Base-by-base conservation (phyloP, 352 stramenopile species). In the Phytophthora brassicae region DNA sequence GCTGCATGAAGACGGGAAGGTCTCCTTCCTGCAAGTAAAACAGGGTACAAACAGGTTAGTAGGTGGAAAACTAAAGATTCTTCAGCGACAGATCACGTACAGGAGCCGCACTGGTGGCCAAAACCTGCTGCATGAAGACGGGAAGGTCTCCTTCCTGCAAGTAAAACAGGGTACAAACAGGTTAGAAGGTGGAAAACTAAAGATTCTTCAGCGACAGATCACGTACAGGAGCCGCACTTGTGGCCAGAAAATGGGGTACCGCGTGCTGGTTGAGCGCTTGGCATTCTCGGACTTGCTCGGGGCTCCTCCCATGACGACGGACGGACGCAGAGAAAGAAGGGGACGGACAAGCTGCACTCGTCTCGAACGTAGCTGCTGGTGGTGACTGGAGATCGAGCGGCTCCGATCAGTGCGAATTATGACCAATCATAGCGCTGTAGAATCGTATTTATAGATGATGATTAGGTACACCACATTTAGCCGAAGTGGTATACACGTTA, bases 51-150 rank as follows among this genome's bases (percentile, higher is more conserved):
- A 6, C n/a, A 44, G 38, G 4, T 41, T 44, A 44, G 38, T 24
- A 7, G 2, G 38, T 6, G 17, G 16, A 22, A 17, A n/a, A 20
- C 6, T n/a, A 23, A 7, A 17, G 3, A 2, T 44, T 23, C n/a
- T 44, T 17, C n/a, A 17, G 38, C 38, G 12, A 28, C n/a, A 44
- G 14, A 51, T 39, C 44, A 84, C 79, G 66, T 74, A 89, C 81
- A 46, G 76, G 66, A 56, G 68, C 60, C 47, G 60, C 79, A 49
- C 82, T 92, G 26, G 80, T 92, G 49, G 83, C 83, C 59, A 92
- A 68, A 58, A n/a, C 81, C 55, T 92, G 83, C 61, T 92, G 77
- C 78, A 94, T 87, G 61, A 88, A 92, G 57, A 89, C 81, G 8
- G 84, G 82, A 35, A 88, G 54, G 11, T 91, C 70, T 60, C 67